Percentiles rank a stretch among this genome's conserved stretches.
Evolutionary conservation across 2,329 filamentous ascomycete species (phyloP).

Genomic region (Colletotrichum chrysophilum): DNA sequence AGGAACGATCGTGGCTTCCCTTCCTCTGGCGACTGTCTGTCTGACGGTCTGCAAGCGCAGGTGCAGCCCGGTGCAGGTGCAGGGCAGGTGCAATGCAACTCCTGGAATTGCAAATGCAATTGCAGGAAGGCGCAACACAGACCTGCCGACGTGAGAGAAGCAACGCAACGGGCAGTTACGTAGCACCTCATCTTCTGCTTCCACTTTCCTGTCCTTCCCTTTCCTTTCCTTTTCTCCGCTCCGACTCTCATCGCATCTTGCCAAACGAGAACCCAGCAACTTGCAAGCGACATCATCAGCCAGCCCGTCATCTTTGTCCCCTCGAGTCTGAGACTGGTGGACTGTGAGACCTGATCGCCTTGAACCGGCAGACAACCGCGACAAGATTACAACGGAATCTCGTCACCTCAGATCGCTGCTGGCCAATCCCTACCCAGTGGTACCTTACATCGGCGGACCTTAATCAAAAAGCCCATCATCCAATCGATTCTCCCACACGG

Average conservation of each 20-base stretch:
- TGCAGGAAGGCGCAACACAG: neutral
- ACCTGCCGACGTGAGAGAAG: neutral
- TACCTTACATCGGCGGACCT: slow-evolving; percentile 13
- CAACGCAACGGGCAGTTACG: neutral
- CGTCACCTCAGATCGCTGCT: neutral
- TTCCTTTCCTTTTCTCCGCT: neutral
- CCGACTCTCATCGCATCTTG: neutral
- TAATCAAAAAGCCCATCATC: slow-evolving; percentile 10
- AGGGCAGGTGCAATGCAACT: neutral
- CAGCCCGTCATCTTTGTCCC: neutral
- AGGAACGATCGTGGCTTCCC: neutral
- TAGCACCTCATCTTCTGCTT: neutral
- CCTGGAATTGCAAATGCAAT: neutral
- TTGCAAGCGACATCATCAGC: neutral
- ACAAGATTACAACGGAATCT: neutral
- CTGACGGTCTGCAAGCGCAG: neutral
- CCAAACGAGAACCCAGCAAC: neutral
- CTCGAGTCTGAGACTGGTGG: neutral
- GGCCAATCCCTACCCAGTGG: slow-evolving; percentile 9
- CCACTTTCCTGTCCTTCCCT: neutral
- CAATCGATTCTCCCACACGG: slow-evolving; percentile 17
- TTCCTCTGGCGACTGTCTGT: neutral
- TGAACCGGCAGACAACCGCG: neutral
- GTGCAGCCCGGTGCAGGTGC: neutral
- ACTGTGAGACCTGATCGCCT: neutral